phyloP scores from a whole-genome alignment of 257 asterid species.

The Coffea eugenioides region DNA sequence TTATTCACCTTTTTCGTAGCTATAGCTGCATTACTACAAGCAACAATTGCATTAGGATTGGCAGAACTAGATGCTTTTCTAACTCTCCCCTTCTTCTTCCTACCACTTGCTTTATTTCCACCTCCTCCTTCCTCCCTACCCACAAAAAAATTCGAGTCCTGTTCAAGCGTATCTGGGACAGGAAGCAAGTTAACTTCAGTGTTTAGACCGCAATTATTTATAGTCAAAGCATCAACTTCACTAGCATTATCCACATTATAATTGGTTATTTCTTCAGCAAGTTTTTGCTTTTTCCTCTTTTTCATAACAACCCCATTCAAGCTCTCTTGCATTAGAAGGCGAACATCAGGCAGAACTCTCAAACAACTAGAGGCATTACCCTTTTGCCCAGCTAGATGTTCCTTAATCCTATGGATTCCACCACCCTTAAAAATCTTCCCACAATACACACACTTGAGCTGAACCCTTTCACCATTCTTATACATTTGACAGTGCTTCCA shows the following conservation, averaged over 20 bases:
- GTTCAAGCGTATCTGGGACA: slow-evolving; percentile 59
- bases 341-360: slow-evolving; percentile 79
- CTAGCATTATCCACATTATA: slow-evolving; percentile 35
- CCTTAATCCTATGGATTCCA: slow-evolving; percentile 96
- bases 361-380: slow-evolving; percentile 96
- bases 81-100: slow-evolving; percentile 78
- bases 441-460: slow-evolving; percentile 85
- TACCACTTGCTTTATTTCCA: slow-evolving; percentile 36
- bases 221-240: slow-evolving; percentile 36
- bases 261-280: slow-evolving; percentile 51
- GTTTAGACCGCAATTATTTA: slow-evolving; percentile 45
- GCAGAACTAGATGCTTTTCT: slow-evolving; percentile 49
- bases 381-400: slow-evolving; percentile 92
- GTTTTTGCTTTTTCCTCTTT: slow-evolving; percentile 76
- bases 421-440: slow-evolving; percentile 93
- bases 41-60: slow-evolving; percentile 33
- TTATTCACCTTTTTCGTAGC: slow-evolving; percentile 42
- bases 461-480: slow-evolving; percentile 75
- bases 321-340: slow-evolving; percentile 81
- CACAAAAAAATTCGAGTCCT: slow-evolving; percentile 37
- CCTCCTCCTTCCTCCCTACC: slow-evolving; percentile 46
- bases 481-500: slow-evolving; percentile 97
- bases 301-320: slow-evolving; percentile 68
- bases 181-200: slow-evolving; percentile 65
- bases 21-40: slow-evolving; percentile 32